These are phyloP conservation scores for Cryptosporidium parvum DNA, from an alignment of 169 alveolate species.

Conservation along the genomic window DNA sequence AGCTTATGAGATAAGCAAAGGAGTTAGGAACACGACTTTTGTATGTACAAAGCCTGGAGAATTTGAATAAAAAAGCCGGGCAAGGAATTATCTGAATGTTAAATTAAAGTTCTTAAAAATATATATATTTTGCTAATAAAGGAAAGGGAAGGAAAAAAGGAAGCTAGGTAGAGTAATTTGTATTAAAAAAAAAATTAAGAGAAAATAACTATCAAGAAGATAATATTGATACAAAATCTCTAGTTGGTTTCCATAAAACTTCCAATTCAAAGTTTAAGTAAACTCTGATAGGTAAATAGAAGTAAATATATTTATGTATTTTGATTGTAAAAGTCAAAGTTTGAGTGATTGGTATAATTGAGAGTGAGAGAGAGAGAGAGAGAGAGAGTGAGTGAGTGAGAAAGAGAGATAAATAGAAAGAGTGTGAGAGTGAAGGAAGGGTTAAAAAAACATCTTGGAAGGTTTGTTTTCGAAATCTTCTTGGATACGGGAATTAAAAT, in stretches of 20 bases:
- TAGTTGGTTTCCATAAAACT: neutral
- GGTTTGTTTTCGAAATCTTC: neutral
- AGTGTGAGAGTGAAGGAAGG: neutral
- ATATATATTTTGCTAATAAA: neutral
- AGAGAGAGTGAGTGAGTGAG: neutral
- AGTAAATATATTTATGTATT: constrained; percentile 3
- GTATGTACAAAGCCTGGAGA: neutral
- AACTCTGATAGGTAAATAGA: neutral
- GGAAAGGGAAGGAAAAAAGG: constrained; percentile 5
- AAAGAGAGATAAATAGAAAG: neutral
- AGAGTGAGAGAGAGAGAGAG: neutral
- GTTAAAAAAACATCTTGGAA: neutral
- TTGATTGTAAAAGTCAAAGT: neutral
- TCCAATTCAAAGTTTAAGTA: neutral
- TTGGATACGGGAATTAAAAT: neutral
- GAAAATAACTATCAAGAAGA: neutral
- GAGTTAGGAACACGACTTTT: neutral
- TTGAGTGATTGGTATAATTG: neutral
- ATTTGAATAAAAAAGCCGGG: neutral
- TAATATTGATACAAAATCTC: neutral
- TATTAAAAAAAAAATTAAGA: neutral
- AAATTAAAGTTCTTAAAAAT: constrained; percentile 11
- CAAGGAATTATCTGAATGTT: constrained; percentile 9
- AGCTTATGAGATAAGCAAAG: constrained; percentile 18
- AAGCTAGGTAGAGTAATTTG: neutral